Base-by-base conservation (phyloP, 2,329 filamentous ascomycete species). In the Monilinia laxa region DNA sequence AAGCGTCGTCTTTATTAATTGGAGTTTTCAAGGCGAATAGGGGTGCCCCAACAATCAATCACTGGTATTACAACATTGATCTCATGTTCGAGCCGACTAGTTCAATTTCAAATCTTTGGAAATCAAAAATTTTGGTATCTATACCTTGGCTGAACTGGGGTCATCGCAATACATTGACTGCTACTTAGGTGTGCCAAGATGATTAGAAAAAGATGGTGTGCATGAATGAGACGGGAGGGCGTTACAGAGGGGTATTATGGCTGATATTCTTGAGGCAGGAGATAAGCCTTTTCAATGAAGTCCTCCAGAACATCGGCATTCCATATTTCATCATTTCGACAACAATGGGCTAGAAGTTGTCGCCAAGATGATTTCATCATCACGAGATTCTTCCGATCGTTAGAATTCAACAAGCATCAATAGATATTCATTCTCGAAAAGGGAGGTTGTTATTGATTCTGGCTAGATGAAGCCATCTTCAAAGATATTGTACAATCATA, bases 391-490 rank as follows among this genome's bases (percentile, higher is more conserved):
- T 42, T 35, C 31, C 18, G 9, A 47, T 14, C 9, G 11, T 54
- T 3, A 18, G 35, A 62, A 35, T 18, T 20, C 25, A n/a, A 18
- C 18, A 20, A 59, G 18, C 4, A 59, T 52, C 53, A 16, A 52
- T 59, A n/a, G 18, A 42, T 25, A 18, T 4, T 54, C 5, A 25
- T 65, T 42, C 64, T 65, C 55, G 23, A 65, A 65, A 31, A 28
- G 64, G 64, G 64, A 65, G 64, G 55, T 60, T 65, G 64, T 23
- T 60, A 35, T 58, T 25, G 23, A 31, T 40, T 45, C 23, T 45
- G n/a, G 10, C 12, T 20, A 40, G 56, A 62, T 62, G 38, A 65
- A 62, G 64, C 56, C 55, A 65, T 65, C 23, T 40, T 42, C 7
- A n/a, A 62, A 54, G 25, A 38, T 49, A 62, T 52, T 60, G 49